Percentiles rank a stretch among this genome's conserved stretches.
These are phyloP conservation scores for Trapa bicornis DNA, from an alignment of 345 rosid genomes.

Conservation along the genomic window DNA sequence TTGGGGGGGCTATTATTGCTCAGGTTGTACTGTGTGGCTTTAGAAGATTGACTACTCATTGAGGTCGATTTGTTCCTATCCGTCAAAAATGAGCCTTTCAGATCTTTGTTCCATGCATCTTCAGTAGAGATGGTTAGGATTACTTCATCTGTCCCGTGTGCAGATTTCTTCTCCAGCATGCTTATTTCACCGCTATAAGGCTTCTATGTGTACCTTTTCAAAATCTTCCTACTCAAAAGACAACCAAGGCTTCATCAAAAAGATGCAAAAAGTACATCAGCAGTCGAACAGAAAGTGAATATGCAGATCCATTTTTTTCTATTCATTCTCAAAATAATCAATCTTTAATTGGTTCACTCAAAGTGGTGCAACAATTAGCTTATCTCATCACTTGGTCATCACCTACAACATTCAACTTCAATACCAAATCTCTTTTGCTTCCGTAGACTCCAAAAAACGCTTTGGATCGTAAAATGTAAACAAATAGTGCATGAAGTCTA, in stretches of 20 bases:
- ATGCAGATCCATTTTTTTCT: background rate
- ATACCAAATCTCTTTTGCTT: no score
- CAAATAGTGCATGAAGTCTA: background rate
- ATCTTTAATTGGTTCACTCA: background rate
- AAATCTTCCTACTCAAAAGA: background rate
- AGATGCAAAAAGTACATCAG: background rate
- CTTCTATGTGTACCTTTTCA: background rate
- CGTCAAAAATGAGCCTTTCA: slow-evolving; percentile 21
- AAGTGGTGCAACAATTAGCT: no score
- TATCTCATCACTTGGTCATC: no score
- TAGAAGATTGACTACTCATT: slow-evolving; percentile 31
- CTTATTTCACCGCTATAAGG: slow-evolving; percentile 12
- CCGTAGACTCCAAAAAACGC: no score
- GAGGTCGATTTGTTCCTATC: slow-evolving; percentile 25
- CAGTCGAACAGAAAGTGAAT: background rate
- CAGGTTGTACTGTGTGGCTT: slow-evolving; percentile 26
- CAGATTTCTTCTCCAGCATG: slow-evolving; percentile 32
- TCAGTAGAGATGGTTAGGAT: slow-evolving; percentile 38
- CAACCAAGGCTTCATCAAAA: background rate
- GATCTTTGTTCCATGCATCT: slow-evolving; percentile 8
- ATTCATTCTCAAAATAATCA: background rate
- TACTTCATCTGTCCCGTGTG: slow-evolving; percentile 30
- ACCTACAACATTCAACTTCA: no score
- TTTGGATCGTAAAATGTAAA: background rate
- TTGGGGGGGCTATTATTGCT: slow-evolving; percentile 58